A percentile compares a stretch with the other conserved stretches of the same genome.
phyloP scores from a whole-genome alignment of 2,329 filamentous ascomycete species.

The Emericellopsis cladophorae region DNA sequence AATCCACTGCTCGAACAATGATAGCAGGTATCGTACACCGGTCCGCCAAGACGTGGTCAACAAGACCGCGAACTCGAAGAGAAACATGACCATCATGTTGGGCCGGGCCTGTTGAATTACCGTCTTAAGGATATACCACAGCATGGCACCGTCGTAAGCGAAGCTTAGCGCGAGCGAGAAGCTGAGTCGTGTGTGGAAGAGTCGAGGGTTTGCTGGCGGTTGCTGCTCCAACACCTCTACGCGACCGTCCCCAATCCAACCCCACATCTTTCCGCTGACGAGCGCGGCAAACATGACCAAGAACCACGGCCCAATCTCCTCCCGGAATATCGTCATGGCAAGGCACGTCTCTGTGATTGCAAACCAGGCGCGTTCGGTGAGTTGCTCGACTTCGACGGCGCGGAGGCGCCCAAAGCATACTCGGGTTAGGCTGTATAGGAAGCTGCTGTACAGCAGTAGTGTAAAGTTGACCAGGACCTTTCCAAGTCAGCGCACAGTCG shows the following conservation, averaged over 20 bases:
- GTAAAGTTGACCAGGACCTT: conserved; percentile 87
- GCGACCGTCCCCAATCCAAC: conserved; percentile 92
- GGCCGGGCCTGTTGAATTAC: conserved; percentile 82
- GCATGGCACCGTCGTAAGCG: conserved; percentile 66
- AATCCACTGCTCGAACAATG: conserved; percentile 65
- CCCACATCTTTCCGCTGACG: conserved; percentile 92
- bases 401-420: conserved; percentile 84
- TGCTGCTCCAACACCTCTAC: conserved; percentile 94
- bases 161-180: conserved; percentile 70
- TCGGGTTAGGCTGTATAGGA: conserved; percentile 80
- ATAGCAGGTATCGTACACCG: conserved; percentile 63
- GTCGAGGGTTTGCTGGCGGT: conserved; percentile 71
- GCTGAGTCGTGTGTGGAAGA: conserved; percentile 77
- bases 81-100: conserved; percentile 99
- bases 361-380: conserved; percentile 97
- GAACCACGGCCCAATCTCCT: conserved; percentile 90
- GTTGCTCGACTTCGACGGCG: conserved; percentile 88
- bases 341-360: conserved; percentile 93
- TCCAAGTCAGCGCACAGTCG: not conserved
- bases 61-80: conserved; percentile 91
- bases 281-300: conserved; percentile 91
- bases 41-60: conserved; percentile 72
- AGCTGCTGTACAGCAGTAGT: conserved; percentile 64
- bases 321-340: conserved; percentile 96
- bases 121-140: conserved; percentile 68